Conservation (phyloP, 2,329 filamentous ascomycete species). For the Pestalotiopsis sp. region DNA sequence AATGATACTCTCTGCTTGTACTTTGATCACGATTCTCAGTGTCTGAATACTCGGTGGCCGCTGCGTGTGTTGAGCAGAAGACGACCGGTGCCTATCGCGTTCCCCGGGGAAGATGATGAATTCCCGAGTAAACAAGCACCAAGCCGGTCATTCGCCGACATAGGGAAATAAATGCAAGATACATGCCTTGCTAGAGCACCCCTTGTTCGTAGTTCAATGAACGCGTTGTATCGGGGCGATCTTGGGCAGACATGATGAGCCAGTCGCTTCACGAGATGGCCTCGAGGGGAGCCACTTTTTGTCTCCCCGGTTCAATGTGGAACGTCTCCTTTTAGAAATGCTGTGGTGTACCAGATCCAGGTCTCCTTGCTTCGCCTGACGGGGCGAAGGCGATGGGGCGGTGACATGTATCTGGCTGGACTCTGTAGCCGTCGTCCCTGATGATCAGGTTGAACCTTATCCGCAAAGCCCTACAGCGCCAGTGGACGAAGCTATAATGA, state of each 20-base stretch:
- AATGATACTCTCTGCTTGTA: neutral
- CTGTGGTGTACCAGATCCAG: neutral
- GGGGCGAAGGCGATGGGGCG: neutral
- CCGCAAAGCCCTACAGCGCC: neutral
- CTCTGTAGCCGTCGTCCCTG: neutral
- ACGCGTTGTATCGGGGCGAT: constrained; percentile 11
- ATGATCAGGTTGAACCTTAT: neutral
- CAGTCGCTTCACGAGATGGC: constrained; percentile 8
- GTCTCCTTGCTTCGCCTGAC: neutral
- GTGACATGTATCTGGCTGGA: neutral
- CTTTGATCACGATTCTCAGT: neutral
- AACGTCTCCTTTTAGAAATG: neutral
- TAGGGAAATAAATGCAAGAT: neutral
- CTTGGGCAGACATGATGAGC: constrained; percentile 2
- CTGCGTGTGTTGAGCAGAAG: neutral
- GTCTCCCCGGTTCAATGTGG: neutral
- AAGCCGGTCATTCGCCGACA: neutral
- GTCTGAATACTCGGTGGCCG: neutral
- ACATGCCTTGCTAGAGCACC: neutral
- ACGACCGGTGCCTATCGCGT: neutral
- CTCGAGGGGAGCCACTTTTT: neutral
- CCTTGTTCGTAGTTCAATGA: constrained; percentile 1
- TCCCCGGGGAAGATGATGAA: neutral
- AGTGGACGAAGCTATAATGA: neutral
- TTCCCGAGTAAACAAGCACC: neutral